These are phyloP conservation scores for Bolboschoenoplectus hybrid DNA, from an alignment of 202 grass and related monocot species.

Conservation along the genomic window DNA sequence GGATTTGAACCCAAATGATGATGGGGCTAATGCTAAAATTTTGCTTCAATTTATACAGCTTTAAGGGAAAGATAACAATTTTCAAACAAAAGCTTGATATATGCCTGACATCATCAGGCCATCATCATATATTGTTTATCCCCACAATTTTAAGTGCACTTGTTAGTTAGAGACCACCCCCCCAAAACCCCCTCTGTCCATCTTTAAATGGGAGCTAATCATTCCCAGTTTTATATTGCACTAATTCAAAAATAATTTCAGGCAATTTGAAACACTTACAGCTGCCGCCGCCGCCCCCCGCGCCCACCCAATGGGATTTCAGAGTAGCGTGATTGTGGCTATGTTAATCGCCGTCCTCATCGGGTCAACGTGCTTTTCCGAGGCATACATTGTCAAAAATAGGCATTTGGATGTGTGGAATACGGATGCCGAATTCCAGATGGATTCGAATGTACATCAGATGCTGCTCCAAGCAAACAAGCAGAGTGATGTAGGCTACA, in stretches of 20 bases:
- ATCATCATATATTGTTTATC: neutral
- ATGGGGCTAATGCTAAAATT: too few relatives aligned
- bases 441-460: conserved; percentile 1
- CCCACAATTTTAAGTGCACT: too few relatives aligned
- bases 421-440: neutral
- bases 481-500: rapidly evolving
- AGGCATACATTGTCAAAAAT: neutral
- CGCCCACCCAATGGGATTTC: neutral
- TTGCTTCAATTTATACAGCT: too few relatives aligned
- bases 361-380: too few relatives aligned
- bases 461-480: neutral
- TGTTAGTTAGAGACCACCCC: too few relatives aligned
- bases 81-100: too few relatives aligned
- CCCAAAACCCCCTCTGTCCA: neutral
- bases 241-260: neutral
- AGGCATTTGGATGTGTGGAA: neutral
- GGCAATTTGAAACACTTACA: neutral
- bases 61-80: too few relatives aligned
- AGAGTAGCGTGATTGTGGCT: neutral
- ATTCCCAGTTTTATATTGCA: neutral
- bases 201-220: neutral
- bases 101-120: too few relatives aligned
- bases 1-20: too few relatives aligned
- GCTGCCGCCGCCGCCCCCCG: neutral
- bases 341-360: neutral